A percentile compares a stretch with the other conserved stretches of the same genome.
phyloP scores from a whole-genome alignment of 139 green algal species.

The Chlamydomonas applanata region DNA sequence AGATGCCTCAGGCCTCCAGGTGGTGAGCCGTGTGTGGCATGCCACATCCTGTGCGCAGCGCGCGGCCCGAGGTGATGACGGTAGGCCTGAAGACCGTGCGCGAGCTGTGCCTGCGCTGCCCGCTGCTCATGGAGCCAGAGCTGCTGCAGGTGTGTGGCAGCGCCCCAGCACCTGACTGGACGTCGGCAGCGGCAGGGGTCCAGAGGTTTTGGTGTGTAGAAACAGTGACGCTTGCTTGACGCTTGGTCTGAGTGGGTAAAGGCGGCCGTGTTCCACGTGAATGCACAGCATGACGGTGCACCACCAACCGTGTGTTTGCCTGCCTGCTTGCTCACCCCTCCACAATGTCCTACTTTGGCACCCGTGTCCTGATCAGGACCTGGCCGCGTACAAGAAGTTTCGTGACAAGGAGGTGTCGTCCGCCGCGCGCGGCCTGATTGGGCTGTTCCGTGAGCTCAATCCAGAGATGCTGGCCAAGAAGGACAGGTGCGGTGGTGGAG shows the following conservation, averaged over 20 bases:
- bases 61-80: slow-evolving; percentile 74
- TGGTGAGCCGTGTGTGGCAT: too few species aligned
- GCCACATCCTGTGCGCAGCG: slow-evolving; percentile 23
- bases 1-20: too few species aligned
- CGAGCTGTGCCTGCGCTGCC: slow-evolving; percentile 83
- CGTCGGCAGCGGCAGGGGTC: too few species aligned
- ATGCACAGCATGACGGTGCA: too few species aligned
- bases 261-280: too few species aligned
- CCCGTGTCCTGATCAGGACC: slow-evolving; percentile 48
- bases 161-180: too few species aligned
- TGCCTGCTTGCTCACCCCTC: too few species aligned
- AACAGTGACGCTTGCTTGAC: too few species aligned
- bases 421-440: slow-evolving; percentile 78
- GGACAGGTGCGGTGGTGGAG: too few species aligned
- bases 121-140: slow-evolving; percentile 87
- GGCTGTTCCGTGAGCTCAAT: slow-evolving; percentile 88
- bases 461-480: slow-evolving; percentile 89
- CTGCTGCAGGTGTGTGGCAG: slow-evolving; percentile 71
- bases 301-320: too few species aligned
- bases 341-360: not conserved
- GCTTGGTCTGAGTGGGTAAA: too few species aligned
- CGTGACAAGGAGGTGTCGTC: slow-evolving; percentile 79
- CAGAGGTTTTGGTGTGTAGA: too few species aligned
- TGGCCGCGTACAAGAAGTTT: slow-evolving; percentile 83
- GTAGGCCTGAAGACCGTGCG: slow-evolving; percentile 90